Evolutionary conservation across 2,329 filamentous ascomycete genomes (phyloP).

Genomic region (Mycosphaerella sp.): DNA sequence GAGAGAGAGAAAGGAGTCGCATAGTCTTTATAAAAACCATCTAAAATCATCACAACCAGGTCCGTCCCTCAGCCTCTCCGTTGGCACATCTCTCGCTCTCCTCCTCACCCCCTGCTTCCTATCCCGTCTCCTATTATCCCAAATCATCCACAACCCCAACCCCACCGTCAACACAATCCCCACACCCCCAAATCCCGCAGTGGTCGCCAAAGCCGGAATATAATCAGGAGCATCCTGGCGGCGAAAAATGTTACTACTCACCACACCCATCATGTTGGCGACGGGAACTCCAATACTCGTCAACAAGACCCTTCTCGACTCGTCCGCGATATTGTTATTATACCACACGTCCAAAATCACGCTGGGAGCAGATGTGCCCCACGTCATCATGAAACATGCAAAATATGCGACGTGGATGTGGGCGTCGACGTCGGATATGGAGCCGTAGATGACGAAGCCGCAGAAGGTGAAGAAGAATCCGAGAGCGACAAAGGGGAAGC

Average conservation of each 20-base stretch:
- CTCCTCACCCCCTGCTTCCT: slow-evolving; percentile 48
- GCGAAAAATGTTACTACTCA: slow-evolving; percentile 62
- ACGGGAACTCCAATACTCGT: slow-evolving; percentile 68
- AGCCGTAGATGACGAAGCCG: slow-evolving; percentile 72
- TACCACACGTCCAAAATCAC: slow-evolving; percentile 66
- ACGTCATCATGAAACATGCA: slow-evolving; percentile 76
- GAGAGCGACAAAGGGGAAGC: slow-evolving; percentile 67
- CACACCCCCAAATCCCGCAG: slow-evolving; percentile 56
- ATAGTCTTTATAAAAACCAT: slow-evolving; percentile 34
- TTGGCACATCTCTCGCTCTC: slow-evolving; percentile 47
- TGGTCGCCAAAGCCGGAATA: slow-evolving; percentile 59
- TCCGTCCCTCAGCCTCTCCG: slow-evolving; percentile 42
- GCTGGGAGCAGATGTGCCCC: slow-evolving; percentile 67
- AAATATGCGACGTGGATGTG: slow-evolving; percentile 65
- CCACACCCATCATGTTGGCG: slow-evolving; percentile 70
- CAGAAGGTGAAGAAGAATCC: slow-evolving; percentile 69
- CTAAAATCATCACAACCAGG: slow-evolving; percentile 41
- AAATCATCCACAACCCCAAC: slow-evolving; percentile 59
- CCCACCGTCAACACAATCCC: slow-evolving; percentile 51
- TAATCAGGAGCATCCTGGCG: slow-evolving; percentile 60
- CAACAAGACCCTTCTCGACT: slow-evolving; percentile 63
- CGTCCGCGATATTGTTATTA: slow-evolving; percentile 77
- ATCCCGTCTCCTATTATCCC: slow-evolving; percentile 59
- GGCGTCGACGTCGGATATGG: slow-evolving; percentile 50
- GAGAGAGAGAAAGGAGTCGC: no score